Evolutionary conservation across 2,329 filamentous ascomycete species (phyloP), one percentile per base, ranked within the genome.

Genomic region (Phyllosticta capitalensis): DNA sequence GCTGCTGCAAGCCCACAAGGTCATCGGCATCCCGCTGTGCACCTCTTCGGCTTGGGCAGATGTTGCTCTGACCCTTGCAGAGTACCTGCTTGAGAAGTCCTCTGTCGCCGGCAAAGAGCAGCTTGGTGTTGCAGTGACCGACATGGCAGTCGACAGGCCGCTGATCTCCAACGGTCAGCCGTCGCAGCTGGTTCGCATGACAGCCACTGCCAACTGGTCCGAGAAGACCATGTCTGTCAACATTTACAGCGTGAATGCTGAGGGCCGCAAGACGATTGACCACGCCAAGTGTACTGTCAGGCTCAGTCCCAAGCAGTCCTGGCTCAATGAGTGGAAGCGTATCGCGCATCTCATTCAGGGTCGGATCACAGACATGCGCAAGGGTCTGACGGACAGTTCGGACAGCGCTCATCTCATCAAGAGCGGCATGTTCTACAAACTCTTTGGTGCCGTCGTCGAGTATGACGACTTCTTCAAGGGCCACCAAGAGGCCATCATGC

Each of bases 351-450:
- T 69, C 17, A 58, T 68, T 17, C 59, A 59, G 24, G 52, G 57
- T 2, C 63, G 65, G 7, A 65, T 68, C 28, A 59, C 64, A 2
- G n/a, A 61, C 9, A 61, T 68, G 24, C 60, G 64, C 26, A 28
- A 52, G 5, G 58, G 64, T 3, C 62, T 61, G n/a, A 49, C 51
- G 1, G 58, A 58, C 0, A 64, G 65, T 21, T 38, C 55, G 3
- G 63, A 64, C 14, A 65, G 30, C 30, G 30, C 30, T 38, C 30
- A 64, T 22, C 51, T 60, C 10, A 56, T 67, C 12, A 63, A 63
- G 9, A 61, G 59, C 5, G 62, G 60, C 45, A 83, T 90, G 75
- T 85, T 87, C 14, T 94, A 94, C 79, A 91, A 91, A 74, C 80
- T 87, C 55, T 83, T 83, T 74, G 79, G 79, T 66, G 76, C 79